These are phyloP conservation scores for Apiosordaria backusii DNA, from an alignment of 495 filamentous ascomycete genomes.

Conservation along the genomic window DNA sequence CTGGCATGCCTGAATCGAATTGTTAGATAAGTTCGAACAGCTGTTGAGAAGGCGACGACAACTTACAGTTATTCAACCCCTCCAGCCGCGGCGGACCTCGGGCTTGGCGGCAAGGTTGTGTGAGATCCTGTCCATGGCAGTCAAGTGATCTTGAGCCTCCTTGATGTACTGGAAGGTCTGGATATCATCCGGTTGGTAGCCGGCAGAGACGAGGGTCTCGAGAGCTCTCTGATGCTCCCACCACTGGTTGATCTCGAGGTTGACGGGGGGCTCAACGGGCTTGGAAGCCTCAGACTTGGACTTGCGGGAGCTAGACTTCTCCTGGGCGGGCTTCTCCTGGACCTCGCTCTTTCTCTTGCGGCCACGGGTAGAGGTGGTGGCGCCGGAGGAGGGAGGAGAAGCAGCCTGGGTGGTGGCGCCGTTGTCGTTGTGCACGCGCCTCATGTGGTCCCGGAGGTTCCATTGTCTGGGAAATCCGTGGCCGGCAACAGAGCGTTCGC, in stretches of 20 bases:
- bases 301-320: constrained; percentile 43
- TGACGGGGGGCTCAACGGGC: constrained; percentile 27
- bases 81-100: constrained; percentile 29
- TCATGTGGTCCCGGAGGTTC: constrained; percentile 95
- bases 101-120: constrained; percentile 28
- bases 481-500: constrained; percentile 71
- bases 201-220: constrained; percentile 40
- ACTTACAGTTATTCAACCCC: constrained; percentile 24
- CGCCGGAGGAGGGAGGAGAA: constrained; percentile 35
- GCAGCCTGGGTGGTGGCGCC: constrained; percentile 37
- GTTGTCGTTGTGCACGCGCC: constrained; percentile 81
- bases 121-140: constrained; percentile 42
- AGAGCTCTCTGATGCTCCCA: constrained; percentile 47
- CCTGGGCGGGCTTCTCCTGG: constrained; percentile 36
- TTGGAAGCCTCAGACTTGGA: constrained; percentile 34
- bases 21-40: background rate
- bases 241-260: constrained; percentile 44
- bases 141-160: constrained; percentile 43
- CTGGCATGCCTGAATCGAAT: background rate
- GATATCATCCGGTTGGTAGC: constrained; percentile 44
- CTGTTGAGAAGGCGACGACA: too few relatives aligned
- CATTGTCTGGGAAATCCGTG: constrained; percentile 89
- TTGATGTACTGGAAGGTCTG: constrained; percentile 42
- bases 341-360: constrained; percentile 49
- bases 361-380: constrained; percentile 37